phyloP scores from a whole-genome alignment of 768 basidiomycete genomes.

The Vishniacozyma victoriae region DNA sequence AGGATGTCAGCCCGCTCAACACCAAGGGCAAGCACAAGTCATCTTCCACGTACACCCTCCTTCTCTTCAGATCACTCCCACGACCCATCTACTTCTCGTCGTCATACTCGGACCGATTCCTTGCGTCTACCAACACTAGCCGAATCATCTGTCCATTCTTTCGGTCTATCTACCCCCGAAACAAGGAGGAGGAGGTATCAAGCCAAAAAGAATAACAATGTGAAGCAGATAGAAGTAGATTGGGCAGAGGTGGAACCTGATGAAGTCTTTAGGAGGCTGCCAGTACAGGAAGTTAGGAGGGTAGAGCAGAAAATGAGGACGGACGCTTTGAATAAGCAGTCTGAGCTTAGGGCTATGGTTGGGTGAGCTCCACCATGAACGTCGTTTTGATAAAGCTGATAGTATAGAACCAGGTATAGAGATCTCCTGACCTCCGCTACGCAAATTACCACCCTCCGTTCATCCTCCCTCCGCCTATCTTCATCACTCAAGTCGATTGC shows the following conservation, averaged over 20 bases:
- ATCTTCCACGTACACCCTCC: conserved; percentile 1
- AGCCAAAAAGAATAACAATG: not conserved
- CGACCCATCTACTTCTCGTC: conserved; percentile 11
- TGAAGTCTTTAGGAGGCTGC: conserved; percentile 40
- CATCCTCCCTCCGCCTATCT: conserved; percentile 39
- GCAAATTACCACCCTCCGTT: conserved; percentile 41
- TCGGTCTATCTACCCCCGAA: not conserved
- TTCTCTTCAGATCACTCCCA: not conserved
- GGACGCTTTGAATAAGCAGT: conserved; percentile 44
- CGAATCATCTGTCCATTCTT: conserved; percentile 1
- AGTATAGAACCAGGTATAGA: conserved; percentile 37
- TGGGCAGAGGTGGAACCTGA: conserved; percentile 46
- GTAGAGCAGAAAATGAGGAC: conserved; percentile 41
- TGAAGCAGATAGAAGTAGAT: conserved; percentile 10
- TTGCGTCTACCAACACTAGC: conserved; percentile 1
- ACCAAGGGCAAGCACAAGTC: conserved; percentile 2
- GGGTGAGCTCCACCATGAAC: conserved; percentile 29
- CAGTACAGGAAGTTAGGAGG: conserved; percentile 40
- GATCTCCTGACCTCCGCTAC: conserved; percentile 46
- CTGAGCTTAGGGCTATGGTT: conserved; percentile 44
- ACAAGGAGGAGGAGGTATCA: not conserved
- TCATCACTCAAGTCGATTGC: conserved; percentile 27
- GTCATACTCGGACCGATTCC: conserved; percentile 3
- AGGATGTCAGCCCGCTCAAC: conserved; percentile 12
- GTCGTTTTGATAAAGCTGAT: not conserved